Evolutionary conservation across 2,329 filamentous ascomycete species (phyloP).

Genomic region (Aspergillus felis): DNA sequence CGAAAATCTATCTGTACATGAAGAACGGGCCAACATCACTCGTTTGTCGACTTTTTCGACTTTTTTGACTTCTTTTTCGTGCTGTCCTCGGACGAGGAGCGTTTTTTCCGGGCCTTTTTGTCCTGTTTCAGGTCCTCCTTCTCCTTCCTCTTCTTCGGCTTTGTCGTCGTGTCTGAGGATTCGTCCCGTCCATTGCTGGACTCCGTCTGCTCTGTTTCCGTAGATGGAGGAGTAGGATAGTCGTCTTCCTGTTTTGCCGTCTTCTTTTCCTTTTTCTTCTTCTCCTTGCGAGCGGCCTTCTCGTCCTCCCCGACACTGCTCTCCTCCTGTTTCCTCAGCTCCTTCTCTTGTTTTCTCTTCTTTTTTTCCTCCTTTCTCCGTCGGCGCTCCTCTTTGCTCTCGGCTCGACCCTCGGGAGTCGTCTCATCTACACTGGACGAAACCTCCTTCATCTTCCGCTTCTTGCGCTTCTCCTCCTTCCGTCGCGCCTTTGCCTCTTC

Average conservation of each 20-base stretch:
- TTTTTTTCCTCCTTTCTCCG: slow-evolving; percentile 13
- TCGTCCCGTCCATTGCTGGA: slow-evolving; percentile 16
- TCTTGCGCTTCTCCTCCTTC: slow-evolving; percentile 35
- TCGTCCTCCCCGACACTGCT: slow-evolving; percentile 20
- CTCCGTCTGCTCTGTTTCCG: slow-evolving; percentile 18
- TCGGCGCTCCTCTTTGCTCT: slow-evolving; percentile 5
- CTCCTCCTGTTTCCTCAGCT: slow-evolving; percentile 22
- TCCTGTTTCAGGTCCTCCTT: slow-evolving; percentile 23
- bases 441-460: slow-evolving; percentile 21
- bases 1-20: not conserved
- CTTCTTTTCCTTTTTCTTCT: slow-evolving; percentile 18
- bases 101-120: slow-evolving; percentile 16
- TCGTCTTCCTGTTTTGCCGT: slow-evolving; percentile 18
- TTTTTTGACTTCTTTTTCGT: slow-evolving; percentile 41
- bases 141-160: slow-evolving; percentile 24
- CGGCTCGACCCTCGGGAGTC: slow-evolving; percentile 11
- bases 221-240: slow-evolving; percentile 32
- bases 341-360: slow-evolving; percentile 17
- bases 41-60: slow-evolving; percentile 15
- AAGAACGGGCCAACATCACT: not conserved
- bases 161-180: slow-evolving; percentile 30
- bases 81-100: slow-evolving; percentile 17
- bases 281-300: slow-evolving; percentile 23
- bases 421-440: slow-evolving; percentile 4
- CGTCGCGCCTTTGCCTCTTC: slow-evolving; percentile 17